Base-by-base conservation (phyloP, 2,329 filamentous ascomycete genomes). In the Aureobasidium sp. region DNA sequence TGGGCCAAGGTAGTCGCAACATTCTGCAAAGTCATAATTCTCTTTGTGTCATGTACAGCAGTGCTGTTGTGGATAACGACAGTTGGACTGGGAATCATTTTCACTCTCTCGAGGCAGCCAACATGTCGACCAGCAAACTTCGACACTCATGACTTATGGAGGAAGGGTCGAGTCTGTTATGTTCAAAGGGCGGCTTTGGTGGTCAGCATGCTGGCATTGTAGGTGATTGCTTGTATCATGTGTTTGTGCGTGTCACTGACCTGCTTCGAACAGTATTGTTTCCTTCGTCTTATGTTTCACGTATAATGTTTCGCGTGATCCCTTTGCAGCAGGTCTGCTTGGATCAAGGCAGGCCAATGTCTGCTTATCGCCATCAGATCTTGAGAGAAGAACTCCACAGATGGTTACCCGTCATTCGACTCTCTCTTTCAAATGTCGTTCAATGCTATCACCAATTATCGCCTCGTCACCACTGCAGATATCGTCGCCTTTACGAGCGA, bases 341-440 rank as follows among this genome's bases (percentile, higher is more conserved):
- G 54, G 54, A 47, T 48, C 54, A 37, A 29, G 21, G 25, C 42
- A 29, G 25, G 11, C 32, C 8, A 27, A 32, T 13, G 32, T 58
- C 32, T 58, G 42, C 32, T 16, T 58, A 10, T 48, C 54, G 10
- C 32, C 42, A 48, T 39, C 54, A 11, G 54, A 58, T 30, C 39
- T 58, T 9, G 16, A 36, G 25, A 47, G 42, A 39, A 58, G 11
- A 16, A 21, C 54, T 30, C 54, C n/a, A 25, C 34, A 14, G 34
- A 48, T 30, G 42, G 32, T 58, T 3, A 47, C 25, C 9, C 36
- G 54, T 8, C 30, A 29, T 3, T 58, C 54, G 16, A 58, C 42
- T 25, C 32, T 58, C 21, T 58, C 54, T 5, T 58, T 58, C 42
- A 58, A 58, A 30, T 58, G 54, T 14, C 54, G 54, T 32, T 58